Evolutionary conservation across 2,329 filamentous ascomycete species (phyloP).

Genomic region (Gaeumannomyces tritici): DNA sequence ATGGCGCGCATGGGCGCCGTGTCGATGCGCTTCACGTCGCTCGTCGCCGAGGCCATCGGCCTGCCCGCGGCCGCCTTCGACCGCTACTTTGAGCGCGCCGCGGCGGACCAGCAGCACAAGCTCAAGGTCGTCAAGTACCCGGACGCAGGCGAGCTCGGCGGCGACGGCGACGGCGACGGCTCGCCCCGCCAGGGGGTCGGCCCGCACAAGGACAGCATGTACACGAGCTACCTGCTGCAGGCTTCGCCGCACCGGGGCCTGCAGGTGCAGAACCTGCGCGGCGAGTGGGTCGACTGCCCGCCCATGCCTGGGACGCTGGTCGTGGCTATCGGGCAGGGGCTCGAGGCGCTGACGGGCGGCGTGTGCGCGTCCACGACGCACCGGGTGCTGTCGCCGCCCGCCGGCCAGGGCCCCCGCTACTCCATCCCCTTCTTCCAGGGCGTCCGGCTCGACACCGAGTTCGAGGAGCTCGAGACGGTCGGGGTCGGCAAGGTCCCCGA

Average conservation of each 20-base stretch:
- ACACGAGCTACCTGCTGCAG: constrained; percentile 73
- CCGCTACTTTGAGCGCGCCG: constrained; percentile 62
- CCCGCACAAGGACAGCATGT: constrained; percentile 79
- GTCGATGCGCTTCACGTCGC: constrained; percentile 63
- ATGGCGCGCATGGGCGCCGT: constrained; percentile 66
- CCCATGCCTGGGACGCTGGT: constrained; percentile 70
- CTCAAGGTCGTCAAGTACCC: constrained; percentile 86
- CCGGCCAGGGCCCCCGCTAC: constrained; percentile 63
- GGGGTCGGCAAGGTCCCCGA: constrained; percentile 52
- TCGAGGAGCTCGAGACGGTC: constrained; percentile 61
- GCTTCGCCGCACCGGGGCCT: constrained; percentile 66
- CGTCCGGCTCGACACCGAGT: constrained; percentile 67
- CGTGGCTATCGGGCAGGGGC: constrained; percentile 77
- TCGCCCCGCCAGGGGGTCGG: constrained; percentile 45
- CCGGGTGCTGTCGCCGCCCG: constrained; percentile 64
- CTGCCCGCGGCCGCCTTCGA: constrained; percentile 61
- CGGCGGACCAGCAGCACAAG: constrained; percentile 66
- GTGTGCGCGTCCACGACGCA: constrained; percentile 79
- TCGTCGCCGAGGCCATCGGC: constrained; percentile 77
- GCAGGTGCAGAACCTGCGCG: constrained; percentile 72
- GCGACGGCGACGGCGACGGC: constrained; percentile 21
- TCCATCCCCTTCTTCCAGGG: constrained; percentile 86
- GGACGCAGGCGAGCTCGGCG: constrained; percentile 51
- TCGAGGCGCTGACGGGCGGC: constrained; percentile 76
- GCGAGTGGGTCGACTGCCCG: constrained; percentile 74